These are phyloP conservation scores for Auxenochlorella pyrenoidosa DNA, from an alignment of 139 green algal species.

Conservation along the genomic window DNA sequence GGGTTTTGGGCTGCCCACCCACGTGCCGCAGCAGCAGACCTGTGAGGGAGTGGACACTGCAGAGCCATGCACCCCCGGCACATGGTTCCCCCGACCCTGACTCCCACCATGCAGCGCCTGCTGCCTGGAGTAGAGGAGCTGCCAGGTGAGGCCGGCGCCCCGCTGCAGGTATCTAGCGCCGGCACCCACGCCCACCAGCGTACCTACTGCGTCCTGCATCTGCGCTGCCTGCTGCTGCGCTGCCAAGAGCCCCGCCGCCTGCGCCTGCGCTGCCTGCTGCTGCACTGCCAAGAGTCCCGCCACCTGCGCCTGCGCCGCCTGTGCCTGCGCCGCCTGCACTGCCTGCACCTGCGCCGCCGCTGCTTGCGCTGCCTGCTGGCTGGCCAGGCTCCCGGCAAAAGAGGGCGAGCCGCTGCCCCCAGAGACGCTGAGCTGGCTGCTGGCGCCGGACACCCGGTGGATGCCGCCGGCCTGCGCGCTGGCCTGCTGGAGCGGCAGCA, in stretches of 20 bases:
- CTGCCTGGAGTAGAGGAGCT: background rate
- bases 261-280: background rate
- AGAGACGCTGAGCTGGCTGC: background rate
- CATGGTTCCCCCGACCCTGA: no score
- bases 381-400: background rate
- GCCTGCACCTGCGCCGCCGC: background rate
- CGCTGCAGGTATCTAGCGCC: background rate
- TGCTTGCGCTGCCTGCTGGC: background rate
- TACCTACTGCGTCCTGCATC: background rate
- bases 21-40: no score
- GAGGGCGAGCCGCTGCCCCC: background rate
- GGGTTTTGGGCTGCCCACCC: no score
- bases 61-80: no score
- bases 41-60: no score
- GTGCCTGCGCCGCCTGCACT: background rate
- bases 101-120: background rate
- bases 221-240: background rate
- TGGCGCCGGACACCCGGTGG: background rate
- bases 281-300: no score
- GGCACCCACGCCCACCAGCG: background rate
- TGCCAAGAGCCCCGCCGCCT: background rate
- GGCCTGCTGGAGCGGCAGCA: no score
- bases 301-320: background rate
- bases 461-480: background rate
- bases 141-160: background rate